phyloP scores from a whole-genome alignment of 345 rosid genomes.

The Gossypium ekmanianum region DNA sequence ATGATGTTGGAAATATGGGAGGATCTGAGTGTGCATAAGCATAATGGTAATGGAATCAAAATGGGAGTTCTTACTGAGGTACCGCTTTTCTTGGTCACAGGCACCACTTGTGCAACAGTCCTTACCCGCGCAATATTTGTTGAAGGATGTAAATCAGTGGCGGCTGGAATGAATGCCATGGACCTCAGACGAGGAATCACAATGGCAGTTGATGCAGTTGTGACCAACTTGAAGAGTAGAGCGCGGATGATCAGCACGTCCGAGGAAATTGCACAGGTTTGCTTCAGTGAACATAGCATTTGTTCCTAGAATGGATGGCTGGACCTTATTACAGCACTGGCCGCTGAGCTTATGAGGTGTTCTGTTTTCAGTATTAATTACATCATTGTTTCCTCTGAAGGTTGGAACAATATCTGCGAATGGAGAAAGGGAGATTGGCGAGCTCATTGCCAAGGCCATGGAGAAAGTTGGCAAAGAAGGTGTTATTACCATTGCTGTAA shows the following conservation, averaged over 20 bases:
- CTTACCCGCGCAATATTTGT: constrained; percentile 40
- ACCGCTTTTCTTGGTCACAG: constrained; percentile 20
- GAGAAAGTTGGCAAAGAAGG: constrained; percentile 55
- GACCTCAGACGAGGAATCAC: constrained; percentile 48
- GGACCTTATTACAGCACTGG: not conserved
- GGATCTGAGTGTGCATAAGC: not conserved
- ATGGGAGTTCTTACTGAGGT: not conserved
- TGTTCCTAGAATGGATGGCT: not conserved
- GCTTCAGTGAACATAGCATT: not conserved
- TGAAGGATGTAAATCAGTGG: constrained; percentile 54
- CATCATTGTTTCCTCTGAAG: constrained; percentile 12
- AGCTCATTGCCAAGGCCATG: constrained; percentile 53
- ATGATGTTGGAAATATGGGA: constrained; percentile 2
- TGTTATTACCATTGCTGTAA: constrained; percentile 28
- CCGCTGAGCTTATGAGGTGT: not conserved
- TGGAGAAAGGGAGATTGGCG: constrained; percentile 54
- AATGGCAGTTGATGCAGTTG: constrained; percentile 51
- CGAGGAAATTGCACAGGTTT: constrained; percentile 35
- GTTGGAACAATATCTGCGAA: constrained; percentile 55
- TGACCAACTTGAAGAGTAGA: constrained; percentile 41
- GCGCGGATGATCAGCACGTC: constrained; percentile 48
- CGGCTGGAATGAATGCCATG: constrained; percentile 54
- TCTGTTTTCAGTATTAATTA: not conserved
- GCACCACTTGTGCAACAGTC: constrained; percentile 47
- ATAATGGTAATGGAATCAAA: not conserved